These are phyloP conservation scores for Exophiala lecanii-corni DNA, from an alignment of 2,329 filamentous ascomycete genomes.

Conservation along the genomic window DNA sequence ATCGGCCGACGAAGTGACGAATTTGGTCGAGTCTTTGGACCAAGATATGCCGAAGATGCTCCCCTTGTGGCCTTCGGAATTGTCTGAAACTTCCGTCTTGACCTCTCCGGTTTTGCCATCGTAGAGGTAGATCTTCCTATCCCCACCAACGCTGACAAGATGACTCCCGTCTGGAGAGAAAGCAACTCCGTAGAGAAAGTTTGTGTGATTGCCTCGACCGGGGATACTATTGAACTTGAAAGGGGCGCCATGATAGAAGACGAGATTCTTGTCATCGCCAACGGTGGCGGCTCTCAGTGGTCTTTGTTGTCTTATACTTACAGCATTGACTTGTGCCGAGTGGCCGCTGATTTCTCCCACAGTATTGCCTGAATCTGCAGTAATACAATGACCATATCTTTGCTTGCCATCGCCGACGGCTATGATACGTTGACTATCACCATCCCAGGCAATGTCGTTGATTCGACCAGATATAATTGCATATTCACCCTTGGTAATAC, in stretches of 20 bases:
- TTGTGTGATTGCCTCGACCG: slow-evolving; percentile 68
- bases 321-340: slow-evolving; percentile 82
- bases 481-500: slow-evolving; percentile 86
- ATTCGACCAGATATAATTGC: slow-evolving; percentile 90
- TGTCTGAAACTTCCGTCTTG: slow-evolving; percentile 62
- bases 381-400: slow-evolving; percentile 89
- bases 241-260: slow-evolving; percentile 88
- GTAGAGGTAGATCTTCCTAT: slow-evolving; percentile 88
- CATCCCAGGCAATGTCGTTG: slow-evolving; percentile 96
- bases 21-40: slow-evolving; percentile 76
- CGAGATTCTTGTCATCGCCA: slow-evolving; percentile 81
- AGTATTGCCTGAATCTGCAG: slow-evolving; percentile 89
- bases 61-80: slow-evolving; percentile 79
- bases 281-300: slow-evolving; percentile 90
- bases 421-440: slow-evolving; percentile 92
- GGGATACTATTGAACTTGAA: slow-evolving; percentile 87
- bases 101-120: slow-evolving; percentile 93
- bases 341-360: slow-evolving; percentile 93
- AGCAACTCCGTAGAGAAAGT: slow-evolving; percentile 80
- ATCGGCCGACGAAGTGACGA: slow-evolving; percentile 90
- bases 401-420: slow-evolving; percentile 94
- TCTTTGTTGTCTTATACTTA: slow-evolving; percentile 81
- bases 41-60: slow-evolving; percentile 91
- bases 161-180: slow-evolving; percentile 83
- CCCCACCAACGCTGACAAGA: slow-evolving; percentile 86